Evolutionary conservation across 768 basidiomycete species (phyloP).

Genomic region (Leucocoprinus sp.): DNA sequence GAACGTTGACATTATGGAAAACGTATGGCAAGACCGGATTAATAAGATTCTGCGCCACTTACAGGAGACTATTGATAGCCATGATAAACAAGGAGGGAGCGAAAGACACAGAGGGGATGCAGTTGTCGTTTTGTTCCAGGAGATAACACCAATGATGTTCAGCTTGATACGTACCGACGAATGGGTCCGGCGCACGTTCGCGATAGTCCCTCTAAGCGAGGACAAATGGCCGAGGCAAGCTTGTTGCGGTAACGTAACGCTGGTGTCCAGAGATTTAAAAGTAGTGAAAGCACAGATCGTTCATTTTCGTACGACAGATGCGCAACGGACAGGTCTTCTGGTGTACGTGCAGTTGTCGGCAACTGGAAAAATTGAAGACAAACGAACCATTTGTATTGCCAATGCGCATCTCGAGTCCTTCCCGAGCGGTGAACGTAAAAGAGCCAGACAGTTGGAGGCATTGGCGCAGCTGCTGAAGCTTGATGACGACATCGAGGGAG

Average conservation of each 20-base stretch:
- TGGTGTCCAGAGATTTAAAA: conserved; percentile 49
- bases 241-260: conserved; percentile 61
- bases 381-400: conserved; percentile 47
- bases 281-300: conserved; percentile 42
- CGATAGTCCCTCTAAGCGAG: conserved; percentile 44
- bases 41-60: conserved; percentile 44
- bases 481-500: conserved; percentile 39
- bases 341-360: conserved; percentile 45
- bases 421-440: conserved; percentile 29
- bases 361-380: conserved; percentile 23
- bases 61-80: conserved; percentile 37
- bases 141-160: conserved; percentile 43
- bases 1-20: conserved; percentile 53
- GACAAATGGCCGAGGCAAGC: conserved; percentile 46
- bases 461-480: conserved; percentile 42
- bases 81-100: background rate
- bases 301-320: conserved; percentile 41
- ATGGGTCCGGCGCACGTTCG: conserved; percentile 59
- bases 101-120: conserved; percentile 26
- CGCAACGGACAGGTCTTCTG: conserved; percentile 47
- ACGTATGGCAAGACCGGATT: conserved; percentile 35
- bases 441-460: conserved; percentile 44
- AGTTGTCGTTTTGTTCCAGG: conserved; percentile 64
- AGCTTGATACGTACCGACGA: conserved; percentile 39
- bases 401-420: conserved; percentile 75